phyloP scores from a whole-genome alignment of 306 rosid genomes.

The Luffa aegyptiaca region DNA sequence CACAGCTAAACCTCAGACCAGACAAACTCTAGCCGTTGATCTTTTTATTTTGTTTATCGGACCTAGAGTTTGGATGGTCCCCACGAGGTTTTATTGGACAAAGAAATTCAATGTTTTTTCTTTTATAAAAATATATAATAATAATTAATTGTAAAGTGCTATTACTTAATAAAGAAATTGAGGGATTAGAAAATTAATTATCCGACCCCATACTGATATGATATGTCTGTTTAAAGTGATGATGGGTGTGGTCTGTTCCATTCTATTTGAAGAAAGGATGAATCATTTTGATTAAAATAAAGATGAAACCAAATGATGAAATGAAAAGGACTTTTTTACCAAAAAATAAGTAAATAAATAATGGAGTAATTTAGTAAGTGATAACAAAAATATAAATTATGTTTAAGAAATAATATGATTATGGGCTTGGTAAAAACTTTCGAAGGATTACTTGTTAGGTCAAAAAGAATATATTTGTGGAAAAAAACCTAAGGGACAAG shows the following conservation, averaged over 20 bases:
- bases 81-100: neutral
- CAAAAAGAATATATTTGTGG: no score
- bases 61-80: neutral
- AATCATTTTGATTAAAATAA: neutral
- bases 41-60: neutral
- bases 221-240: neutral
- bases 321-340: neutral
- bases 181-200: neutral
- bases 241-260: neutral
- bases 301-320: neutral
- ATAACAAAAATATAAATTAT: no score
- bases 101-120: neutral
- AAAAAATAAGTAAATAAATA: no score
- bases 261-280: neutral
- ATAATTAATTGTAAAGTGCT: neutral
- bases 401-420: no score
- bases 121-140: neutral
- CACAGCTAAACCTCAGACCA: constrained; percentile 4
- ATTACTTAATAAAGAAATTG: neutral
- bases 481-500: no score
- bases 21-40: constrained; percentile 50
- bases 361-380: no score
- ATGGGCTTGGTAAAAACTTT: no score
- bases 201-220: neutral
- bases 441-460: no score